phyloP scores from a whole-genome alignment of 768 basidiomycete genomes.

The Tylopilus felleus region DNA sequence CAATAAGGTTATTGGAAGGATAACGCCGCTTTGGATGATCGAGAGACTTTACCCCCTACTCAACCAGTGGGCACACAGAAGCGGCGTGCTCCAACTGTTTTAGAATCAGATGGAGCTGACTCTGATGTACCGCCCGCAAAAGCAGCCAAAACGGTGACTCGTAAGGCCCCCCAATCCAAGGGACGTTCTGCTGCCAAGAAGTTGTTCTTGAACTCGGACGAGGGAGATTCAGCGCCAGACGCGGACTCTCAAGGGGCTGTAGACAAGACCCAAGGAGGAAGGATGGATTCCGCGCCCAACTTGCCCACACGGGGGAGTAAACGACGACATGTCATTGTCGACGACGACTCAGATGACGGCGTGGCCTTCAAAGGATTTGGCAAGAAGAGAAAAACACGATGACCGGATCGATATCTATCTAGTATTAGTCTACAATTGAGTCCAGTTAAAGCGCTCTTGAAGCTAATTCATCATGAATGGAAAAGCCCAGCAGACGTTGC shows the following conservation, averaged over 20 bases:
- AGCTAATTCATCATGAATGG: slow-evolving; percentile 69
- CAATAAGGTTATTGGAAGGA: slow-evolving; percentile 57
- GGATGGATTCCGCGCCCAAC: slow-evolving; percentile 3
- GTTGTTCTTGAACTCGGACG: slow-evolving; percentile 53
- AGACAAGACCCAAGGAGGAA: slow-evolving; percentile 1
- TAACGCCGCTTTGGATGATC: slow-evolving; percentile 19
- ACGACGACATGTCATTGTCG: slow-evolving; percentile 40
- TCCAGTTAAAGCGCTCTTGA: slow-evolving; percentile 3
- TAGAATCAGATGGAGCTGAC: slow-evolving; percentile 42
- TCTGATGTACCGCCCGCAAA: slow-evolving; percentile 15
- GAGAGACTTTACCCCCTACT: slow-evolving; percentile 17
- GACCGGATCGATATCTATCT: not conserved
- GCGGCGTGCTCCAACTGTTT: slow-evolving; percentile 29
- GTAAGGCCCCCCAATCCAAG: slow-evolving; percentile 31
- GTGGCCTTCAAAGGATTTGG: slow-evolving; percentile 66
- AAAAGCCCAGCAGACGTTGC: slow-evolving; percentile 79
- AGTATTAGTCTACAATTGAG: slow-evolving; percentile 1
- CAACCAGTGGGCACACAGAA: slow-evolving; percentile 20
- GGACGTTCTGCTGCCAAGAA: slow-evolving; percentile 26
- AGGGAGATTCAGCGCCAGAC: slow-evolving; percentile 29
- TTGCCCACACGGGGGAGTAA: slow-evolving; percentile 19
- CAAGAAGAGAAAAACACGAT: slow-evolving; percentile 26
- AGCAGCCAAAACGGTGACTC: slow-evolving; percentile 12
- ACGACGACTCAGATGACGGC: slow-evolving; percentile 72
- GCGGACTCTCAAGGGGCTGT: not conserved